Base-by-base conservation (phyloP, 2,329 filamentous ascomycete species). In the Colletotrichum liriopes region DNA sequence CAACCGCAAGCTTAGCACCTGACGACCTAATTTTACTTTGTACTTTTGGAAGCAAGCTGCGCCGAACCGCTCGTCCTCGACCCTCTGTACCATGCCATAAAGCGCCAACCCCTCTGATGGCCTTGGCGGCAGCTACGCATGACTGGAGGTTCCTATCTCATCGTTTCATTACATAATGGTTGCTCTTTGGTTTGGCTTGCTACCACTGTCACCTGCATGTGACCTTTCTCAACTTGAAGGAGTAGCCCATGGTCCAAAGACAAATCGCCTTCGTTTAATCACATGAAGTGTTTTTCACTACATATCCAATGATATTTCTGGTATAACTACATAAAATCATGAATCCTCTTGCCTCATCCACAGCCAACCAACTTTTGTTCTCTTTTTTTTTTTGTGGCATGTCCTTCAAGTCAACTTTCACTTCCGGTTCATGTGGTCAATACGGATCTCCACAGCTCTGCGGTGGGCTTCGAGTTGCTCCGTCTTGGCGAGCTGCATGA, bases 401-500 rank as follows among this genome's bases (percentile, higher is more conserved):
- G 39, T 9, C 49, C 14, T 14, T 20, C 35, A 9, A 49, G 1
- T 14, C 14, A 12, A 9, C 3, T 20, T 23, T 35, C 56, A 74
- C 62, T 73, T 71, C 55, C 60, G 55, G 65, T 84, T 79, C 80
- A 88, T 82, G 78, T 87, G 80, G 73, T 85, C 81, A 62, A 97
- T 92, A 60, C 92, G 90, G 79, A 99, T 96, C 78, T 96, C 91
- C 4, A 98, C 94, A 0, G 98, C 93, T 65, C 96, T 87, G 79
- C 94, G 91, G 86, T 99, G 96, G 65, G 96, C 96, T 82, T 99
- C 96, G 39, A 99, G 86, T 80, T 97, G 94, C 83, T 99, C 96
- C 2, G 98, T 95, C 79, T 94, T 93, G 32, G 96, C 96, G 59
- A 99, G 87, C 82, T 96, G 93, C 94, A 98, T 98, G 64, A 99